These are phyloP conservation scores for Huiozyma sinensis DNA, from an alignment of 805 yeast species.

Conservation along the genomic window DNA sequence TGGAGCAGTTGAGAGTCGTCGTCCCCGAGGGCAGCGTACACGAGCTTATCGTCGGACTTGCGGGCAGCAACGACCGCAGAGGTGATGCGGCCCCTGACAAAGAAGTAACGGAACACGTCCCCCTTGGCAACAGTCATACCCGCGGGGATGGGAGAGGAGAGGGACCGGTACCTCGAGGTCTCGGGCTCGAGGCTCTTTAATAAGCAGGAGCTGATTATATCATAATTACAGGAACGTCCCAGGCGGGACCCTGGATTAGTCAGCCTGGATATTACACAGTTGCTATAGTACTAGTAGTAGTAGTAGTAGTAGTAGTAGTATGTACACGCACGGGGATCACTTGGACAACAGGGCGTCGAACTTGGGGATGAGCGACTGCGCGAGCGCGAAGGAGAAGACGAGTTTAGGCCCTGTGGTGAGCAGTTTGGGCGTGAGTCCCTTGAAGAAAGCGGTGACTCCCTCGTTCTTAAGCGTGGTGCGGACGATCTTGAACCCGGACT, in stretches of 20 bases:
- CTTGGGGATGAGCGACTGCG: slow-evolving; percentile 94
- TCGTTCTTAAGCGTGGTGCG: slow-evolving; percentile 89
- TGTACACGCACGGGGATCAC: not conserved
- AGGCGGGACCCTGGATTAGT: too few relatives aligned
- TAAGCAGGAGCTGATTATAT: too few relatives aligned
- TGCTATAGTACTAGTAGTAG: too few relatives aligned
- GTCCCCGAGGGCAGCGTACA: slow-evolving; percentile 1
- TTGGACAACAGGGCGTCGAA: slow-evolving; percentile 56
- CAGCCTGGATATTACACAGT: too few relatives aligned
- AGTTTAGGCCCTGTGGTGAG: slow-evolving; percentile 97
- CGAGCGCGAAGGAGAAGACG: slow-evolving; percentile 95
- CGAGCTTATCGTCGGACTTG: not conserved
- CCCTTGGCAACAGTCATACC: not conserved
- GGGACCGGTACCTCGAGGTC: too few relatives aligned
- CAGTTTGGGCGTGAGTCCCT: slow-evolving; percentile 92
- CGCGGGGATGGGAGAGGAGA: too few relatives aligned
- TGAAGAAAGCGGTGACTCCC: slow-evolving; percentile 84
- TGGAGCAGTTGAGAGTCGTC: not conserved
- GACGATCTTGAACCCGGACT: slow-evolving; percentile 83
- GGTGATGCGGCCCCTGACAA: not conserved
- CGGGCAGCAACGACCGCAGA: not conserved
- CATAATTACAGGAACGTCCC: too few relatives aligned
- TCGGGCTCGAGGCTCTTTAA: too few relatives aligned
- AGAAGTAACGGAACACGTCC: not conserved
- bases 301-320: not conserved